These are phyloP conservation scores for Trichophyton rubrum DNA, from an alignment of 2,329 filamentous ascomycete species.

Conservation along the genomic window DNA sequence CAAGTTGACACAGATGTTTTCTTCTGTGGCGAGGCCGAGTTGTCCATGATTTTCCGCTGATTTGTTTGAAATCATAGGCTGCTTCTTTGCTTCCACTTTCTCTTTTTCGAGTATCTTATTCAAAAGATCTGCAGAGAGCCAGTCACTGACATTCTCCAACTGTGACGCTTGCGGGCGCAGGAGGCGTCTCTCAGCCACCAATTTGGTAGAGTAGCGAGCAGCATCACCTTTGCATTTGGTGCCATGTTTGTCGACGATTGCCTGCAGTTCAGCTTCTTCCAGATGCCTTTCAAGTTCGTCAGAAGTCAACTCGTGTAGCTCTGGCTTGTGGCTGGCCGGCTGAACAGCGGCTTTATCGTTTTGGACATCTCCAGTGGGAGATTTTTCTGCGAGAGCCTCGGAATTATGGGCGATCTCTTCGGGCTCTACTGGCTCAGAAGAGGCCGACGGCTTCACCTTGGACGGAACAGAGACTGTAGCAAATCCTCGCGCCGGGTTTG, in stretches of 20 bases:
- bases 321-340: neutral
- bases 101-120: constrained; percentile 60
- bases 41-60: constrained; percentile 14
- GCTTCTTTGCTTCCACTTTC: constrained; percentile 29
- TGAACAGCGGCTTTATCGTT: neutral
- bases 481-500: constrained; percentile 83
- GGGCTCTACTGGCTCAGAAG: constrained; percentile 13
- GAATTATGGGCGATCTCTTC: neutral
- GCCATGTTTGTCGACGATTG: constrained; percentile 72
- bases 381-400: neutral
- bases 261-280: constrained; percentile 79
- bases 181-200: constrained; percentile 75
- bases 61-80: constrained; percentile 8
- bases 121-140: constrained; percentile 69
- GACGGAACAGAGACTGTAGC: constrained; percentile 87
- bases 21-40: constrained; percentile 47
- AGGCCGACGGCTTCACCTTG: constrained; percentile 49
- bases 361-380: constrained; percentile 13
- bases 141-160: constrained; percentile 55
- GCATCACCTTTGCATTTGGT: constrained; percentile 69
- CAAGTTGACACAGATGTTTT: constrained; percentile 64
- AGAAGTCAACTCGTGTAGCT: constrained; percentile 43
- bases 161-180: constrained; percentile 66
- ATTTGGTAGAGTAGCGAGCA: constrained; percentile 58
- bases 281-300: constrained; percentile 85